Evolutionary conservation across 2,329 filamentous ascomycete species (phyloP).

Genomic region (Penicillium sp.): DNA sequence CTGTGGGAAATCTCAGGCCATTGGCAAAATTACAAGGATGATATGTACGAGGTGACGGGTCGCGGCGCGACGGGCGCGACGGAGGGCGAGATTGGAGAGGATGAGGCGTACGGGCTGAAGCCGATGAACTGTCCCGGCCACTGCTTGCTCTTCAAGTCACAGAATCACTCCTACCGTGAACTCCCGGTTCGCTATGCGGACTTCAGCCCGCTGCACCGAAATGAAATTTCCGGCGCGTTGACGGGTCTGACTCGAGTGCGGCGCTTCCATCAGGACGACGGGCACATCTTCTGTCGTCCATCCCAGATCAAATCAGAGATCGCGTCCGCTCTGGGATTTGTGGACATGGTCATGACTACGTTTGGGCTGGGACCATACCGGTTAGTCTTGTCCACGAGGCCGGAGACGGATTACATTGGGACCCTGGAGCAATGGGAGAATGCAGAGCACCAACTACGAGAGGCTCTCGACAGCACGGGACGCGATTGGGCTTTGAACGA

Average conservation of each 20-base stretch:
- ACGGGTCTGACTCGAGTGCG: slow-evolving; percentile 78
- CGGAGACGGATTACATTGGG: slow-evolving; percentile 71
- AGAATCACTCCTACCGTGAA: slow-evolving; percentile 69
- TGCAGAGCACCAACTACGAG: slow-evolving; percentile 61
- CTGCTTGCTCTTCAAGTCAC: slow-evolving; percentile 73
- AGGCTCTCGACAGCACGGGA: slow-evolving; percentile 58
- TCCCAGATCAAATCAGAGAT: slow-evolving; percentile 71
- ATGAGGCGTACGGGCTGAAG: slow-evolving; percentile 75
- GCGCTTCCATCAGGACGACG: slow-evolving; percentile 85
- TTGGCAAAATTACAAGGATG: slow-evolving; percentile 82
- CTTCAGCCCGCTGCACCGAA: slow-evolving; percentile 80
- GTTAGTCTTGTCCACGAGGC: slow-evolving; percentile 71
- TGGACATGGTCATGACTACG: slow-evolving; percentile 64
- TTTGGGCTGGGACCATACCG: slow-evolving; percentile 68
- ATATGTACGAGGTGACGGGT: slow-evolving; percentile 76
- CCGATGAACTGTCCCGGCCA: slow-evolving; percentile 93
- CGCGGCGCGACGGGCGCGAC: slow-evolving; percentile 43
- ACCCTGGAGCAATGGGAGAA: slow-evolving; percentile 62
- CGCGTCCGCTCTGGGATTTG: slow-evolving; percentile 65
- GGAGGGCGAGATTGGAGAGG: slow-evolving; percentile 47
- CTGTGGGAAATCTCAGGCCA: slow-evolving; percentile 83
- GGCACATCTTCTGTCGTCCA: slow-evolving; percentile 81
- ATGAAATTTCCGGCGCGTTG: slow-evolving; percentile 75
- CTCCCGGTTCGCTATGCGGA: slow-evolving; percentile 79
- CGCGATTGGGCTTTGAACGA: slow-evolving; percentile 68